Percentiles rank a stretch among this genome's conserved stretches.
These are phyloP conservation scores for Selaginella tamariscina DNA, from an alignment of 75 land plant species.

Conservation along the genomic window DNA sequence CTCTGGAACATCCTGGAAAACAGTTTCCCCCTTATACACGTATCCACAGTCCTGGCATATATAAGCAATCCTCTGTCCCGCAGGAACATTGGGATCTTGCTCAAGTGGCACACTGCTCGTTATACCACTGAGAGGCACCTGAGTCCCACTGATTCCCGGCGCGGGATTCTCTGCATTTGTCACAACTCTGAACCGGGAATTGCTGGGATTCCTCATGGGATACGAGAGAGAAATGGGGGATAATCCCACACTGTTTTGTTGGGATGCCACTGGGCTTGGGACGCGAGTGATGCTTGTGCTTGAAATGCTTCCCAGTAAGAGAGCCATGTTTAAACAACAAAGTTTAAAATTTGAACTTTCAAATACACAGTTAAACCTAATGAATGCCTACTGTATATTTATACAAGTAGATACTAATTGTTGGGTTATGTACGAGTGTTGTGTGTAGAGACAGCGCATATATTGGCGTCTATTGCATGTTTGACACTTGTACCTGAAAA, in stretches of 20 bases:
- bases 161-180: background rate
- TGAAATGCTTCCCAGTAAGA: background rate
- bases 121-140: constrained; percentile 15
- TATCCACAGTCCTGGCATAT: constrained; percentile 24
- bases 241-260: background rate
- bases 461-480: background rate
- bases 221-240: background rate
- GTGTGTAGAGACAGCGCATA: too few species aligned
- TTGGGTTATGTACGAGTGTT: background rate
- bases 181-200: background rate
- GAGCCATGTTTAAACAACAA: background rate
- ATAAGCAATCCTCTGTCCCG: constrained; percentile 18
- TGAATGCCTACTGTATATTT: background rate
- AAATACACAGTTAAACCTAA: background rate
- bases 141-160: constrained; percentile 16
- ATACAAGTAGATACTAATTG: background rate
- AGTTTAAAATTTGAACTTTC: background rate
- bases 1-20: constrained; percentile 15
- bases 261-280: background rate
- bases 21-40: constrained; percentile 16
- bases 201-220: background rate
- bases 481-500: background rate
- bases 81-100: constrained; percentile 14
- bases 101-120: constrained; percentile 14
- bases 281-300: background rate